Percentiles rank a stretch among this genome's conserved stretches.
Conservation (phyloP, 441 rosid genomes). For the Erysimum cheiri region DNA sequence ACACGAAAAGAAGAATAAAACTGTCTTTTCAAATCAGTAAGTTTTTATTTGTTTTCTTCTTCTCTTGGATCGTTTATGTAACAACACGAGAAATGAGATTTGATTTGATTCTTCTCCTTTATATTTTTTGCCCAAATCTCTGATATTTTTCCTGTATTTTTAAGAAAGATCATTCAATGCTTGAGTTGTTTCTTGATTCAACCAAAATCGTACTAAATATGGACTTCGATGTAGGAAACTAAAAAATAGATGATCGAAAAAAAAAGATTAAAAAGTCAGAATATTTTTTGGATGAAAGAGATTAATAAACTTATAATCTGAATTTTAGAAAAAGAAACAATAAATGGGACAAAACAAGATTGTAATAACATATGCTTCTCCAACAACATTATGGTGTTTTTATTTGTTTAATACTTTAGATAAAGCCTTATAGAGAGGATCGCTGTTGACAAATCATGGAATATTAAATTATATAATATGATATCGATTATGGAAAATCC, state of each 20-base stretch:
- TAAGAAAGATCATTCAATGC: not conserved
- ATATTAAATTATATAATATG: too few species aligned
- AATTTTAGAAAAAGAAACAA: too few species aligned
- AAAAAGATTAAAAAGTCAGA: not conserved
- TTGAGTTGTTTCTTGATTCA: not conserved
- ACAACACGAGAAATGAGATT: not conserved
- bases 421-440: not conserved
- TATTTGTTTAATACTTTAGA: not conserved
- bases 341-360: not conserved
- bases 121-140: not conserved
- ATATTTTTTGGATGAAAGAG: not conserved
- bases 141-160: not conserved
- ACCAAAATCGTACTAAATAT: not conserved
- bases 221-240: not conserved
- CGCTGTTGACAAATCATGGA: not conserved
- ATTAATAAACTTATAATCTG: not conserved
- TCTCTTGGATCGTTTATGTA: conserved; percentile 23
- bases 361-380: not conserved
- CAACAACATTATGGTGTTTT: not conserved
- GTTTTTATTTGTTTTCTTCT: not conserved
- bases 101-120: conserved; percentile 3
- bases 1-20: conserved; percentile 58
- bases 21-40: not conserved
- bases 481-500: not conserved
- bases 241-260: not conserved